A percentile compares a stretch with the other conserved stretches of the same genome.
phyloP scores from a whole-genome alignment of 371 early-diverging fungal genomes.

The Mortierella sp. region DNA sequence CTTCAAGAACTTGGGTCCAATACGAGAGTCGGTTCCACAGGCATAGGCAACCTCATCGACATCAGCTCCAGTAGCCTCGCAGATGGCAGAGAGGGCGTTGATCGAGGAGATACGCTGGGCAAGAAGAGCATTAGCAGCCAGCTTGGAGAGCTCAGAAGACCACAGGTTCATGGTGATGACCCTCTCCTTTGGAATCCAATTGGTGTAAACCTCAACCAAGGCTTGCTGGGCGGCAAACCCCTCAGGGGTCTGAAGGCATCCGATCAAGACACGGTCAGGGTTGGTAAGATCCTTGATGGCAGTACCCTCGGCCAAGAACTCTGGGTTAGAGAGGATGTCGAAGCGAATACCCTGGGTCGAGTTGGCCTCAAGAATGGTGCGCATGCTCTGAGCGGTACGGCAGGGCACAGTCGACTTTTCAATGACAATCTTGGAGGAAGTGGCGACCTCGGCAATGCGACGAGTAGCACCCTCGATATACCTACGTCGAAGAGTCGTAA shows the following conservation, averaged over 20 bases:
- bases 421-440: constrained; percentile 88
- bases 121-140: constrained; percentile 95
- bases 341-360: constrained; percentile 78
- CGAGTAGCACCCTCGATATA: constrained; percentile 90
- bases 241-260: constrained; percentile 81
- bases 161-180: constrained; percentile 94
- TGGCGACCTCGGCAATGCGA: constrained; percentile 88
- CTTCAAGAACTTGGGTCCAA: constrained; percentile 93
- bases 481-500: constrained; percentile 48
- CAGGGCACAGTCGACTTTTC: constrained; percentile 97
- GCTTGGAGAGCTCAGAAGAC: constrained; percentile 94
- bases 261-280: constrained; percentile 96
- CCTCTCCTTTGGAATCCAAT: constrained; percentile 85
- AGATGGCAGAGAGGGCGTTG: constrained; percentile 92
- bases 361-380: constrained; percentile 88
- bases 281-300: constrained; percentile 86
- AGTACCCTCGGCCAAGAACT: constrained; percentile 97
- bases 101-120: constrained; percentile 96
- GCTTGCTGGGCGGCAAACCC: constrained; percentile 82
- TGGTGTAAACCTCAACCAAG: constrained; percentile 74
- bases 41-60: constrained; percentile 94
- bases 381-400: constrained; percentile 91
- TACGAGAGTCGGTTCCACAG: constrained; percentile 88
- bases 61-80: constrained; percentile 96
- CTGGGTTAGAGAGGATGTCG: constrained; percentile 95